A percentile compares a stretch with the other conserved stretches of the same genome.
These are phyloP conservation scores for Moesziomyces sp. DNA, from an alignment of 1,284 basidiomycete species.

Conservation along the genomic window DNA sequence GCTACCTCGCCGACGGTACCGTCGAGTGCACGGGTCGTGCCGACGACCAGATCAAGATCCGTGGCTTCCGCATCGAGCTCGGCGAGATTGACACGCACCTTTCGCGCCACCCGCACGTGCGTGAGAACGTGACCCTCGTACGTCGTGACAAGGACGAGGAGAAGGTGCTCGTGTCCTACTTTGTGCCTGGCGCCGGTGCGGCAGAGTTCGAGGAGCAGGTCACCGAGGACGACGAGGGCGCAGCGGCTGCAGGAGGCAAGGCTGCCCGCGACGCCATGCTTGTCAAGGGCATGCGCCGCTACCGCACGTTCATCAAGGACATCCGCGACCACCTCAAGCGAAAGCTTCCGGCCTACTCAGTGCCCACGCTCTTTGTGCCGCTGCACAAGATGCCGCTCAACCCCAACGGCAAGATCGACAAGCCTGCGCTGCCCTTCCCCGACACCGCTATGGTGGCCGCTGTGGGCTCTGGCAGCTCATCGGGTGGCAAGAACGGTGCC, in stretches of 20 bases:
- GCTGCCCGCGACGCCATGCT: conserved; percentile 48
- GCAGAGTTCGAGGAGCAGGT: conserved; percentile 78
- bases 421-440: conserved; percentile 97
- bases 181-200: conserved; percentile 85
- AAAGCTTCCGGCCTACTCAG: conserved; percentile 81
- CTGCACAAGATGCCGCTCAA: conserved; percentile 95
- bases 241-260: conserved; percentile 28
- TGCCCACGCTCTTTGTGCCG: conserved; percentile 77
- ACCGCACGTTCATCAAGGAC: conserved; percentile 81
- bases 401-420: conserved; percentile 99
- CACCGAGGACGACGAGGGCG: conserved; percentile 68
- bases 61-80: conserved; percentile 98
- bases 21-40: conserved; percentile 98
- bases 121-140: conserved; percentile 97
- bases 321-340: conserved; percentile 96
- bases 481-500: conserved; percentile 17
- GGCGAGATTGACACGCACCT: conserved; percentile 98
- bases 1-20: conserved; percentile 90
- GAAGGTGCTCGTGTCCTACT: conserved; percentile 97
- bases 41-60: conserved; percentile 99
- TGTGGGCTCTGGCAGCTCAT: conserved; percentile 16
- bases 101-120: conserved; percentile 88
- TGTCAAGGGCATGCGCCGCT: conserved; percentile 59
- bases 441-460: conserved; percentile 82
- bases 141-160: conserved; percentile 99